phyloP scores from a whole-genome alignment of 805 yeast genomes.

The Jamesozyma piceae region DNA sequence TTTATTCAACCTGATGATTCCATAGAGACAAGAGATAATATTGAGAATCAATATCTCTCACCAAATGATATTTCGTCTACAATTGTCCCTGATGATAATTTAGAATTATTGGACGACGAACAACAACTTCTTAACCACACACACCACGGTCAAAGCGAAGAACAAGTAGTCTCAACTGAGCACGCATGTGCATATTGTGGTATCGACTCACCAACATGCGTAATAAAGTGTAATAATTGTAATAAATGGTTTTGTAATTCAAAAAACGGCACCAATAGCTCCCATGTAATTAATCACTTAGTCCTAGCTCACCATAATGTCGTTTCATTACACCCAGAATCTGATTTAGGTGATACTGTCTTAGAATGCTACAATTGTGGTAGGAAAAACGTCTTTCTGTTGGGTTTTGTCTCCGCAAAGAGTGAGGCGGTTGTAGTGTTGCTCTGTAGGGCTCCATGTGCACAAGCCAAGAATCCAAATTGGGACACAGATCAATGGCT shows the following conservation, averaged over 20 bases:
- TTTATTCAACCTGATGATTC: neutral
- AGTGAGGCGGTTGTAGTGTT: slow-evolving; percentile 79
- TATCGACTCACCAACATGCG: slow-evolving; percentile 49
- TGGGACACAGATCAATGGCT: slow-evolving; percentile 92
- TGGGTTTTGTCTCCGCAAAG: slow-evolving; percentile 84
- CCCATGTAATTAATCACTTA: slow-evolving; percentile 80
- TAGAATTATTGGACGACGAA: slow-evolving; percentile 1
- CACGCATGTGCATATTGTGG: slow-evolving; percentile 62
- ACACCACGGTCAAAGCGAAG: neutral
- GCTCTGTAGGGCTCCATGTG: slow-evolving; percentile 81
- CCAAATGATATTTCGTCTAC: neutral
- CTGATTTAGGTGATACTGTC: slow-evolving; percentile 78
- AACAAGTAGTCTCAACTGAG: neutral
- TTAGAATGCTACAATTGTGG: slow-evolving; percentile 91
- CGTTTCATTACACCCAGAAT: slow-evolving; percentile 67
- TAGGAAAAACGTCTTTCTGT: slow-evolving; percentile 60
- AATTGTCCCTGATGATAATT: slow-evolving; percentile 4
- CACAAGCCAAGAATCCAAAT: slow-evolving; percentile 59
- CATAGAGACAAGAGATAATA: neutral
- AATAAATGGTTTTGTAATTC: slow-evolving; percentile 87
- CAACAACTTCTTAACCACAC: neutral
- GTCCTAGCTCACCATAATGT: slow-evolving; percentile 69
- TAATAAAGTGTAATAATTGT: slow-evolving; percentile 70
- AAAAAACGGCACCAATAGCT: slow-evolving; percentile 45
- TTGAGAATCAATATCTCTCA: no score